phyloP scores from a whole-genome alignment of 441 rosid species.

The Eutrema salsugineum region DNA sequence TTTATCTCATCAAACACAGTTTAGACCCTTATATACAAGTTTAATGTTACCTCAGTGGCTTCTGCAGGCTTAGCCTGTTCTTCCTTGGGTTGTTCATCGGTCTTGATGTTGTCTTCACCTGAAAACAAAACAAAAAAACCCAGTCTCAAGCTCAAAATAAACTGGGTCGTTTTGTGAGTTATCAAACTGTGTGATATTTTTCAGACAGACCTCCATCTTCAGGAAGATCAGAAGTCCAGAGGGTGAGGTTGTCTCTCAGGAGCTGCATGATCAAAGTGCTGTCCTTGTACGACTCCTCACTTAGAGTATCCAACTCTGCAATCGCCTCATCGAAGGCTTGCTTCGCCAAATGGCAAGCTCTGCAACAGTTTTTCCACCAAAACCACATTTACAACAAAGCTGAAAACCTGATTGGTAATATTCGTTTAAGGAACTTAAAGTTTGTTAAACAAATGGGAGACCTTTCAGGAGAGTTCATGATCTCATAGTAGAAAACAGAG shows the following conservation, averaged over 20 bases:
- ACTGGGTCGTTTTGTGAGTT: neutral
- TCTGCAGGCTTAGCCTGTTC: conserved; percentile 54
- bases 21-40: neutral
- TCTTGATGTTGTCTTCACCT: conserved; percentile 78
- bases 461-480: conserved; percentile 99
- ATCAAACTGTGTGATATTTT: neutral
- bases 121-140: conserved; percentile 14
- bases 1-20: neutral
- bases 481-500: conserved; percentile 97
- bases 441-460: neutral
- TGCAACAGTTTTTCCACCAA: conserved; percentile 30
- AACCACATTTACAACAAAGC: neutral
- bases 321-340: conserved; percentile 99
- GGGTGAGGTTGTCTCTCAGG: conserved; percentile 96
- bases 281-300: conserved; percentile 98
- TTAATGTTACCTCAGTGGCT: conserved; percentile 53
- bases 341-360: conserved; percentile 99
- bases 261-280: conserved; percentile 98
- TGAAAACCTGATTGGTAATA: neutral
- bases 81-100: conserved; percentile 63
- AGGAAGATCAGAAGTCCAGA: conserved; percentile 99
- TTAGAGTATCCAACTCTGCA: conserved; percentile 92
- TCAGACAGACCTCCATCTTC: conserved; percentile 81
- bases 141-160: neutral
- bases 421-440: neutral